A percentile compares a stretch with the other conserved stretches of the same genome.
These are phyloP conservation scores for Neurospora terricola DNA, from an alignment of 495 filamentous ascomycete genomes.

Conservation along the genomic window DNA sequence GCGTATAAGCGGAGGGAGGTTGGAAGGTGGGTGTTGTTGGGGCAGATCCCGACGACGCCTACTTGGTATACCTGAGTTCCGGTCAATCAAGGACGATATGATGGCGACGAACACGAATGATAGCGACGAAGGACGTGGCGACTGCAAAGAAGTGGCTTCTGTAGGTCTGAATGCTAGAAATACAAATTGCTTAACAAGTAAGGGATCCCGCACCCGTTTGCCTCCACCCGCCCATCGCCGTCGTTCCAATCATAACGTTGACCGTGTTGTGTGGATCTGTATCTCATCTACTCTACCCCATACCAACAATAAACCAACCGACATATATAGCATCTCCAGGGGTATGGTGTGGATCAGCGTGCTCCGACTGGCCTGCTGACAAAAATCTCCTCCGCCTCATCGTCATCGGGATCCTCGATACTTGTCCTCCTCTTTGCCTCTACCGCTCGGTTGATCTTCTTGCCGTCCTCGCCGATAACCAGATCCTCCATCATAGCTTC, in stretches of 20 bases:
- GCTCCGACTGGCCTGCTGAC: slow-evolving; percentile 5
- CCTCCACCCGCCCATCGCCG: not conserved
- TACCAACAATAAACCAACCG: not conserved
- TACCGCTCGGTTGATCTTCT: slow-evolving; percentile 36
- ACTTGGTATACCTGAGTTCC: slow-evolving; percentile 43
- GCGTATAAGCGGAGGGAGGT: slow-evolving; percentile 52
- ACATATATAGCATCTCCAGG: not conserved
- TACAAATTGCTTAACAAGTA: not conserved
- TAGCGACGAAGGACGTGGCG: not conserved
- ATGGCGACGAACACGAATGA: too few species aligned
- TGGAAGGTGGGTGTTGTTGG: slow-evolving; percentile 41
- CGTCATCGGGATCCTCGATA: slow-evolving; percentile 48
- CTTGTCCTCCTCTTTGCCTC: slow-evolving; percentile 45
- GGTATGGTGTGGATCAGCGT: not conserved
- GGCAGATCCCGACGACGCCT: slow-evolving; percentile 41
- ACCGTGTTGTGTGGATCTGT: not conserved
- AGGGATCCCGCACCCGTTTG: not conserved
- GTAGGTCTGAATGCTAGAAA: not conserved
- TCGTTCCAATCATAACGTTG: not conserved
- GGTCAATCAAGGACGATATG: too few species aligned
- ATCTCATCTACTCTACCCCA: not conserved
- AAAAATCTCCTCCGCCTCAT: slow-evolving; percentile 23
- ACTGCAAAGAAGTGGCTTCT: not conserved
- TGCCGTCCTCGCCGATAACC: slow-evolving; percentile 28
- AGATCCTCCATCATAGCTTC: slow-evolving; percentile 16